Base-by-base conservation (phyloP, 768 basidiomycete genomes). In the Mycena vulgaris region DNA sequence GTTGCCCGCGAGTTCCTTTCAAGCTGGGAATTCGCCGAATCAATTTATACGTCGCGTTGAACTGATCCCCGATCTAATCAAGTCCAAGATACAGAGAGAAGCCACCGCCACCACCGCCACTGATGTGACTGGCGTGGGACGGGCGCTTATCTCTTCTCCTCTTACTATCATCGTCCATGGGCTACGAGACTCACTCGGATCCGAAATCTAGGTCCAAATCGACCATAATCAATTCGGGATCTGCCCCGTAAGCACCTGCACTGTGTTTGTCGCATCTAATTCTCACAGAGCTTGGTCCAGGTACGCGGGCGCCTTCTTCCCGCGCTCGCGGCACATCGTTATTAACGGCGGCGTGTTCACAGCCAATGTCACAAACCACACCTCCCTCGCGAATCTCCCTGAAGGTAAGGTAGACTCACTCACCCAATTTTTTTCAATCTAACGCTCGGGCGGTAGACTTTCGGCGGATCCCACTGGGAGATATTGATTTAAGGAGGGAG, bases 261-360 rank as follows among this genome's bases (percentile, higher is more conserved):
- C 35, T 37, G 35, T 6, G 35, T 37, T 37, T 6, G 35, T 25
- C 48, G 23, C 48, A 51, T 51, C 25, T n/a, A n/a, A n/a, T n/a
- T n/a, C 48, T 51, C 48, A 51, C 48, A 23, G 25, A 7, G 25
- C 48, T 51, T 51, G 27, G 27, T 25, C 10, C 25, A 51, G 48
- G 25, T 51, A 51, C 25, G 48, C 48, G 48, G 48, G 48, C 48
- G n/a, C n/a, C n/a, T n/a, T n/a, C n/a, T n/a, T n/a, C n/a, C n/a
- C n/a, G n/a, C n/a, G n/a, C n/a, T n/a, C 48, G 17, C 48, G 27
- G 11, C n/a, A 51, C 27, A 11, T 51, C 48, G 25, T 27, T 6
- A 23, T 51, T 17, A 25, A 23, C 7, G 48, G 48, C 48, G 25
- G 48, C 23, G 25, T 37, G 35, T 37, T 37, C 48, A 51, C 48